Evolutionary conservation across 305 asterid species (phyloP), one percentile per base, ranked within the genome.

Genomic region (Fraxinus sp.): DNA sequence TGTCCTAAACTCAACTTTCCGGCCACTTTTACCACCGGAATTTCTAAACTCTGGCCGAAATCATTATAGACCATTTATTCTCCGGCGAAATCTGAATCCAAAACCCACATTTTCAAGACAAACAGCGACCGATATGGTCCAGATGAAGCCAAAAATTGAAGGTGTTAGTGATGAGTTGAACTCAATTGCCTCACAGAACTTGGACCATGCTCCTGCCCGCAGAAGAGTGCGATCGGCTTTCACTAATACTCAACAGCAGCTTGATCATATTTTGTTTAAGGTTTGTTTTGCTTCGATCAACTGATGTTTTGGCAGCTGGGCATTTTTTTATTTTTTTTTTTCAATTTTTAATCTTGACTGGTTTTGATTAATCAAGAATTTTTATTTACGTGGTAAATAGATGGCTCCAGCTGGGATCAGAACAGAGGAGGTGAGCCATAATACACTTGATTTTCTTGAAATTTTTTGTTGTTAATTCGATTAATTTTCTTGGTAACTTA

Each of bases 351-450:
- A 1, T 70, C 36, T 5, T 55, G 14, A 3, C 36, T 57, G 44
- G 52, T 41, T 41, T 32, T 30, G 41, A 33, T 28, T 78, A 0
- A 7, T 14, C 6, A 73, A 35, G 33, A 78, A 7, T 76, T 82
- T 73, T 72, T 82, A 41, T 8, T 77, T 33, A 62, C 83, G 80
- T 85, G 80, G 28, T 55, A 77, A 79, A 39, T 80, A 95, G 99
- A 89, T 94, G 95, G 96, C 95, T 88, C 97, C 98, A 86, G 89
- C 79, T 86, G 97, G 96, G 80, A 93, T 95, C 87, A 92, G 99
- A 88, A 88, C 90, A 74, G 97, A 95, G 39, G 99, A 95, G 97
- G 99, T 94, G 72, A 81, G 89, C 83, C 41, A 8, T 78, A 13
- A n/a, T 39, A 39, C 46, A 8, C 46, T 39, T 39, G 46, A 41